Conservation (phyloP, 768 basidiomycete species). For the Phaeotremella fagi region DNA sequence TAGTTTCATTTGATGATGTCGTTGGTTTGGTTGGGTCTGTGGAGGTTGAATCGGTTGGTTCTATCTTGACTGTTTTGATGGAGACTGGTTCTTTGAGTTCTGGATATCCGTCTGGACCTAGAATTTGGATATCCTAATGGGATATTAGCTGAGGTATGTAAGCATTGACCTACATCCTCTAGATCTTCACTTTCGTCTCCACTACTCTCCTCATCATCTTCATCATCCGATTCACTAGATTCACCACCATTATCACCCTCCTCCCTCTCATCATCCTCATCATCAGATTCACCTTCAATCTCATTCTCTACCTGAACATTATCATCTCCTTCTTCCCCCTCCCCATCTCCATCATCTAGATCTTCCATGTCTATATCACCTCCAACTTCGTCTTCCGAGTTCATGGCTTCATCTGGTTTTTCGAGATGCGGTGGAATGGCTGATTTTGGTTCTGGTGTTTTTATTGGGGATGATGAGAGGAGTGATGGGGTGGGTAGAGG, state of each 20-base stretch:
- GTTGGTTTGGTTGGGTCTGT: not conserved
- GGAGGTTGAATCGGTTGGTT: conserved; percentile 13
- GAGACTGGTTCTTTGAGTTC: conserved; percentile 2
- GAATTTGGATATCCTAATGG: conserved; percentile 19
- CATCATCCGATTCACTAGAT: not conserved
- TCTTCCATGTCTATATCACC: too few species aligned
- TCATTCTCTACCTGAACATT: not conserved
- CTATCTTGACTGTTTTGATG: conserved; percentile 7
- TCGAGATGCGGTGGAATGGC: too few species aligned
- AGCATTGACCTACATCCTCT: conserved; percentile 3
- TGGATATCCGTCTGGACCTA: conserved; percentile 11
- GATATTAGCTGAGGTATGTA: not conserved
- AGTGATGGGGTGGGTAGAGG: too few species aligned
- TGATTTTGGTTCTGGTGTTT: too few species aligned
- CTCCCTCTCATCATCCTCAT: conserved; percentile 2
- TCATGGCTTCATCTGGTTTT: too few species aligned
- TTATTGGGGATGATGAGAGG: too few species aligned
- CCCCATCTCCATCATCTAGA: too few species aligned
- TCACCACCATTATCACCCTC: conserved; percentile 3
- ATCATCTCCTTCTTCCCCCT: conserved; percentile 4
- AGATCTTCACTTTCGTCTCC: conserved; percentile 27
- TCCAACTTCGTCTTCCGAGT: too few species aligned
- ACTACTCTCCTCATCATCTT: conserved; percentile 8
- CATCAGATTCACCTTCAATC: too few species aligned
- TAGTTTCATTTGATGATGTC: conserved; percentile 1